Percentiles rank a stretch among this genome's conserved stretches.
Conservation (phyloP, 2,329 filamentous ascomycete species). For the Cryphonectria naterciae region DNA sequence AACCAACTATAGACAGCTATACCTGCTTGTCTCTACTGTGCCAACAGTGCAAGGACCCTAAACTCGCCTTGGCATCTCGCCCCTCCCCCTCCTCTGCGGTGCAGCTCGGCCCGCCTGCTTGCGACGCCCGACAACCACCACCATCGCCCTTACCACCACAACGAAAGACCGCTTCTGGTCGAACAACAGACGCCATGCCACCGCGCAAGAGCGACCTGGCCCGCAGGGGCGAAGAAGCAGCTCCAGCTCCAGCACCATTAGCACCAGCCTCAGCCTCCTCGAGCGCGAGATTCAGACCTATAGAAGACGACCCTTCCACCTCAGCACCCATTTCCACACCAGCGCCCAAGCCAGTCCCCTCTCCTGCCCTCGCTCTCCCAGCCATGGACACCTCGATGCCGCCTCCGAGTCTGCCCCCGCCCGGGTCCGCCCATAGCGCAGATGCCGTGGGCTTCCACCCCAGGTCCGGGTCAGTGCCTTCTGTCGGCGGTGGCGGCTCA, state of each 20-base stretch:
- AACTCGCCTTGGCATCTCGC: background rate
- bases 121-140: background rate
- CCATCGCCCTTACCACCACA: background rate
- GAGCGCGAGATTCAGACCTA: constrained; percentile 48
- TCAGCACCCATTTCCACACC: constrained; percentile 31
- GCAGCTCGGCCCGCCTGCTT: background rate
- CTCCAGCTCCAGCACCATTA: background rate
- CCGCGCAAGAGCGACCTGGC: constrained; percentile 57
- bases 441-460: constrained; percentile 30
- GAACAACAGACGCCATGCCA: constrained; percentile 50
- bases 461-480: constrained; percentile 33
- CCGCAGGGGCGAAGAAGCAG: constrained; percentile 51
- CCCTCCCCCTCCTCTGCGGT: no score
- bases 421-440: constrained; percentile 27
- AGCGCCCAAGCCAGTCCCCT: constrained; percentile 26
- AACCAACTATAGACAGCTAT: background rate
- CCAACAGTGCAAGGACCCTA: background rate
- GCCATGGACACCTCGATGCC: constrained; percentile 31
- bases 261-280: constrained; percentile 36
- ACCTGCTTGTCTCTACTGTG: background rate
- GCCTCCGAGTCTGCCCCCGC: constrained; percentile 31
- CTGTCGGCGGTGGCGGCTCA: constrained; percentile 15
- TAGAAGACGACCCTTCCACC: constrained; percentile 43
- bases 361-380: constrained; percentile 33
- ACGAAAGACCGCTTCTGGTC: background rate